These are phyloP conservation scores for Saksenaea oblongispora DNA, from an alignment of 371 early-diverging fungal species.

Conservation along the genomic window DNA sequence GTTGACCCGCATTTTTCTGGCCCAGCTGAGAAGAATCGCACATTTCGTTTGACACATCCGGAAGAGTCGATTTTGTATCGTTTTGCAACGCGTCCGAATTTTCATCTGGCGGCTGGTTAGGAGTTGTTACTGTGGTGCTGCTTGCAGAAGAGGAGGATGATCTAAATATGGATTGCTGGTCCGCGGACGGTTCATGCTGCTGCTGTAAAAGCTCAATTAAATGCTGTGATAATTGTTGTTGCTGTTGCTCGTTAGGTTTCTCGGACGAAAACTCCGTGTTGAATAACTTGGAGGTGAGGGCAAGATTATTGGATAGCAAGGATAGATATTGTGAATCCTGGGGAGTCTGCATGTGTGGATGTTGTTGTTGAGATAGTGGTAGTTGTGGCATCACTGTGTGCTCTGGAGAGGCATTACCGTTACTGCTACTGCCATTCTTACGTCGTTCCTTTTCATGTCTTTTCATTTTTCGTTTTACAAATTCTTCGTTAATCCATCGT, in stretches of 20 bases:
- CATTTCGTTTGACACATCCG: background rate
- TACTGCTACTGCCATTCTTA: slow-evolving; percentile 19
- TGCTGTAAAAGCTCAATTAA: background rate
- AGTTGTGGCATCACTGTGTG: background rate
- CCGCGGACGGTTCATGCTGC: background rate
- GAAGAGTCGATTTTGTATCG: background rate
- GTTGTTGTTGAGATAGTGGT: background rate
- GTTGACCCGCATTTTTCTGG: background rate
- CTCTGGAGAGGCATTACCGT: background rate
- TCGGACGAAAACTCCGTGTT: background rate
- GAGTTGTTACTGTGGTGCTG: background rate
- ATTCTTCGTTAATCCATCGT: slow-evolving; percentile 75
- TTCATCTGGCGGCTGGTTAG: background rate
- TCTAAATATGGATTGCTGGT: background rate
- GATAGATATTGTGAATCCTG: background rate
- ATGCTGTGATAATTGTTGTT: background rate
- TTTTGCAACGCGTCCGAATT: background rate
- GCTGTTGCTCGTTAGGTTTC: background rate
- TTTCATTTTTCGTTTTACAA: slow-evolving; percentile 65
- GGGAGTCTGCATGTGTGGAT: background rate
- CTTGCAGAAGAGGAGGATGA: background rate
- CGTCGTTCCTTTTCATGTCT: slow-evolving; percentile 71
- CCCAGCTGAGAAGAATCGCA: background rate
- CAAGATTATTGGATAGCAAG: background rate
- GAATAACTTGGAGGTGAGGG: background rate